Conservation (phyloP, 768 basidiomycete genomes). For the Tubosaeta sp. region DNA sequence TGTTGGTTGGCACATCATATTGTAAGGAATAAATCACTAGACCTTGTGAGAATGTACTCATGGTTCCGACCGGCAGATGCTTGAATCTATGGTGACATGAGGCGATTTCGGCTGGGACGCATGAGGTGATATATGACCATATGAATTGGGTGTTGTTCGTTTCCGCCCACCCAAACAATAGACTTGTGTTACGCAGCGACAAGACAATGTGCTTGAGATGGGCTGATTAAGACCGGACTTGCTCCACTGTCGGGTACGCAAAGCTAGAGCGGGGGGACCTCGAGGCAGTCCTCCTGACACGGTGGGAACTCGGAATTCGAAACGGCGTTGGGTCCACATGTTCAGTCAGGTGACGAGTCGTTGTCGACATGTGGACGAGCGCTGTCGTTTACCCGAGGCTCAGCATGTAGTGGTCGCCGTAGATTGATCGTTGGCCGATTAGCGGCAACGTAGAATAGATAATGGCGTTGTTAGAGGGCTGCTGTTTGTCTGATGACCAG, state of each 20-base stretch:
- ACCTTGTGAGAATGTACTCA: constrained; percentile 7
- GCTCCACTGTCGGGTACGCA: neutral
- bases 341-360: constrained; percentile 16
- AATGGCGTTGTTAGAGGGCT: constrained; percentile 4
- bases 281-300: constrained; percentile 7
- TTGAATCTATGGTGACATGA: constrained; percentile 15
- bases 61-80: constrained; percentile 17
- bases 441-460: constrained; percentile 3
- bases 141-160: neutral
- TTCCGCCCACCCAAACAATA: neutral
- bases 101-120: neutral
- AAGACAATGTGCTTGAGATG: constrained; percentile 9
- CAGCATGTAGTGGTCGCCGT: neutral
- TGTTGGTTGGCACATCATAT: constrained; percentile 88
- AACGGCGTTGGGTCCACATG: constrained; percentile 26
- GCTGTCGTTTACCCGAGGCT: neutral
- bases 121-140: neutral
- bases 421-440: constrained; percentile 11
- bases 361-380: neutral
- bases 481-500: constrained; percentile 4
- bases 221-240: constrained; percentile 9
- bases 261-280: constrained; percentile 1
- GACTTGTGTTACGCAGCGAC: neutral
- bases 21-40: constrained; percentile 46
- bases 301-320: constrained; percentile 12